phyloP scores from a whole-genome alignment of 2,329 filamentous ascomycete genomes.

The Didymella glomerata region DNA sequence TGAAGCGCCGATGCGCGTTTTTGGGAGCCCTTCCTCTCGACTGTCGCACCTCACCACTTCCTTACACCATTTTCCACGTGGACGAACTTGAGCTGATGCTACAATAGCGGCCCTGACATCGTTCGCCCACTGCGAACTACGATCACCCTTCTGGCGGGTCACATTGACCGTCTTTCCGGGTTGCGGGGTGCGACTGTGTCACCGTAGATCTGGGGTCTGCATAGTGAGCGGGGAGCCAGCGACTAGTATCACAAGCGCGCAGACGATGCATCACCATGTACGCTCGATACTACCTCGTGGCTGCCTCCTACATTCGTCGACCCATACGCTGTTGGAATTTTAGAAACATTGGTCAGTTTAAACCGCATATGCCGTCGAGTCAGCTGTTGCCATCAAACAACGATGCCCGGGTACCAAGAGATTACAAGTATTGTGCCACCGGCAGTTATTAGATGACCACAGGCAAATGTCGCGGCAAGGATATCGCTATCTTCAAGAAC shows the following conservation, averaged over 20 bases:
- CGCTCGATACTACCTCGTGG: conserved; percentile 1
- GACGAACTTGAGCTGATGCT: background rate
- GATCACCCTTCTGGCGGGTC: background rate
- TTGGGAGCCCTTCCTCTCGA: background rate
- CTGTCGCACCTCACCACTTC: background rate
- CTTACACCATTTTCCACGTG: conserved; percentile 6
- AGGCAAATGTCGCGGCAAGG: background rate
- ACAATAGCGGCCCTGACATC: background rate
- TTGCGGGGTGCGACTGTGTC: background rate
- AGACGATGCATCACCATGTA: background rate
- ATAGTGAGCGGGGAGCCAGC: background rate
- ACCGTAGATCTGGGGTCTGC: conserved; percentile 2
- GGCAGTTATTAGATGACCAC: background rate
- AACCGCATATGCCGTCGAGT: background rate
- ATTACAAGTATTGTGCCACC: background rate
- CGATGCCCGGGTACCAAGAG: background rate
- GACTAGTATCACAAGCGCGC: conserved; percentile 1
- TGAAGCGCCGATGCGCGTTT: conserved; percentile 7
- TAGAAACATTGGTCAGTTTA: too few relatives aligned
- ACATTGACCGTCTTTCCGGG: background rate
- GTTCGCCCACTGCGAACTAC: conserved; percentile 2
- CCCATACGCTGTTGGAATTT: background rate
- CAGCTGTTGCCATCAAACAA: background rate
- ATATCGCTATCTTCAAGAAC: background rate
- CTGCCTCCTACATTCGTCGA: background rate